Base-by-base conservation (phyloP, 352 stramenopile genomes). In the Aphanomyces stellatus region DNA sequence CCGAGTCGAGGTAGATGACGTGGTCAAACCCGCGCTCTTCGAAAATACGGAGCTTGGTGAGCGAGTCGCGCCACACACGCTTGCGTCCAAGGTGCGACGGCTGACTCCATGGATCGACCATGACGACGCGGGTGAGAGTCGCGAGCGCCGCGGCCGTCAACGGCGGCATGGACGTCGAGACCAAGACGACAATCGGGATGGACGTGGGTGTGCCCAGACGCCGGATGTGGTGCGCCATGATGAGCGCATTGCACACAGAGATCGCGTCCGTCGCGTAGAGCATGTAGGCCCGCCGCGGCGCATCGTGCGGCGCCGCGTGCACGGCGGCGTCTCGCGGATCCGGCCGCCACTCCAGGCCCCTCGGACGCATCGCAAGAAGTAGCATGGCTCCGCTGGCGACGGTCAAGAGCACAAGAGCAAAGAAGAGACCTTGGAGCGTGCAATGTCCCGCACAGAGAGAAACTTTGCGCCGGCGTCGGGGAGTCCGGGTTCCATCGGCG, bases 1-100 rank as follows among this genome's bases (percentile, higher is more conserved):
- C 75, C 1, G 72, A 59, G 66, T 81, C 75, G 15, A 81, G 40
- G 53, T 65, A 79, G 28, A 81, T 62, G 24, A 81, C 64, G 2
- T 70, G 65, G 27, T 76, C 71, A 59, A 76, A 76, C 2, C 73
- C 71, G 66, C 71, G 75, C 4, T 76, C 73, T 67, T 73, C 64
- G 49, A 79, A 79, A 19, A 67, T 71, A 13, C 68, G 69, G 8
- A 79, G 65, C 53, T 79, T 79, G 6, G 73, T 79, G 4, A 79
- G 59, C 34, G 71, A 79, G 6, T 69, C 65, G 35, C 48, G 22
- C 73, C 71, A 79, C 7, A 59, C 69, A 3, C 61, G 15, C 2
- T 71, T 62, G 3, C 15, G 5, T 0, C 53, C 48, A 13, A 66
- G 60, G 27, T 71, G 70, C 3, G 69, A 64, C 2, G 25, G 51